Evolutionary conservation across 2,329 filamentous ascomycete genomes (phyloP), one percentile per base, ranked within the genome.

Genomic region (Cladosporium velox): DNA sequence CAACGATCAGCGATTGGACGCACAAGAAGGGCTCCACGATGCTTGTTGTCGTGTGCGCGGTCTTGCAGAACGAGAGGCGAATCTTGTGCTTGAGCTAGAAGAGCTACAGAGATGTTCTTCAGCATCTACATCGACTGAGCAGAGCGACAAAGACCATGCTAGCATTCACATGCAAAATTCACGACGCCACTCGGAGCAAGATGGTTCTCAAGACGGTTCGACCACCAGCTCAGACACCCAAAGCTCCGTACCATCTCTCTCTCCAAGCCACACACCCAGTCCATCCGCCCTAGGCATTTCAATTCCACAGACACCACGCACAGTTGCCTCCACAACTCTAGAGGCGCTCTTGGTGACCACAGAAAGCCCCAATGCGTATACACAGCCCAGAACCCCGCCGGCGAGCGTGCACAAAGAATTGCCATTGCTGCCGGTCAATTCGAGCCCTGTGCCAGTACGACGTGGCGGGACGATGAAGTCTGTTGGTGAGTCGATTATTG

Each of bases 1-100:
- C 24, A 82, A 82, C 66, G 73, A 74, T 18, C 75, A 79, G 64
- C 79, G 78, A 62, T 54, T 80, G 0, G 81, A 82, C 65, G 77
- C 72, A 4, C 68, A 76, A 12, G 72, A 77, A 66, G 72, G 70
- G 15, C 73, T 74, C 44, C 67, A 73, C 60, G 71, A 75, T 35
- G 71, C 77, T 12, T 74, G 79, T 62, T 74, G 79, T 55, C 72
- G 78, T 55, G 65, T 79, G 11, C 74, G 72, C 51, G 75, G 75
- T 59, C 65, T 78, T 10, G 71, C 68, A 34, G 66, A 70, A 4
- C 66, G 73, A 34, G 74, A 75, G 47, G 70, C 70, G 10, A 71
- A 71, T 1, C 76, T 79, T 28, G 61, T 47, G 12, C 51, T 67
- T n/a, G 68, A 71, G 51, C 34, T 65, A 1, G 67, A 68, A 44